Conservation (phyloP, 306 rosid genomes). For the Cucumis sativus region DNA sequence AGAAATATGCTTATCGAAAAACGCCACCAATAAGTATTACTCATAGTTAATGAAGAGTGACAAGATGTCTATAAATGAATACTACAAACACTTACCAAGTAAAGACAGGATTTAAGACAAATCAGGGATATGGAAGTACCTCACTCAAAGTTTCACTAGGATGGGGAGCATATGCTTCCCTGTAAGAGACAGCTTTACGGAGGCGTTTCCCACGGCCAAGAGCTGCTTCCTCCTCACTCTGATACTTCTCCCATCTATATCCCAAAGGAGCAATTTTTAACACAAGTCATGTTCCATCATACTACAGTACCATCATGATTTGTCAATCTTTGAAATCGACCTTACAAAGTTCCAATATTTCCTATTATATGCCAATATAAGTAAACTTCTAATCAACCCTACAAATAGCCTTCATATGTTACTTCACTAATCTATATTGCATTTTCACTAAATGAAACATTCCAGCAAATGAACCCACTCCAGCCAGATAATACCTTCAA, state of each 20-base stretch:
- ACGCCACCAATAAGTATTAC: neutral
- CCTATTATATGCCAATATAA: neutral
- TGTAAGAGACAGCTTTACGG: slow-evolving; percentile 90
- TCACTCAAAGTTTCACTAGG: slow-evolving; percentile 62
- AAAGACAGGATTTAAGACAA: neutral
- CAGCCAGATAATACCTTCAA: neutral
- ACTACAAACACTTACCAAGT: neutral
- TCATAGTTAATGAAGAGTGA: neutral
- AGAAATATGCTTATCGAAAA: neutral
- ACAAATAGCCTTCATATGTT: neutral
- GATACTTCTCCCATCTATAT: slow-evolving; percentile 93
- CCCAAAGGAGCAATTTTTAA: slow-evolving; percentile 13
- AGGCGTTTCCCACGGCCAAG: slow-evolving; percentile 98
- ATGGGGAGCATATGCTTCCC: slow-evolving; percentile 90
- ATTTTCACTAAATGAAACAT: neutral
- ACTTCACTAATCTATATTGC: neutral
- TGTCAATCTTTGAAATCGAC: neutral
- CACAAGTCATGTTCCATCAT: slow-evolving; percentile 11
- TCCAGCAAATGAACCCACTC: neutral
- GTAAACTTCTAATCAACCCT: neutral
- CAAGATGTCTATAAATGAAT: neutral
- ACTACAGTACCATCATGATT: neutral
- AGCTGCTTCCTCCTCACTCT: slow-evolving; percentile 91
- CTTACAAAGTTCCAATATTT: neutral
- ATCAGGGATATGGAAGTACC: slow-evolving; percentile 29